Evolutionary conservation across 805 yeast genomes (phyloP).

Genomic region (Monosporozyma yasuniensis): DNA sequence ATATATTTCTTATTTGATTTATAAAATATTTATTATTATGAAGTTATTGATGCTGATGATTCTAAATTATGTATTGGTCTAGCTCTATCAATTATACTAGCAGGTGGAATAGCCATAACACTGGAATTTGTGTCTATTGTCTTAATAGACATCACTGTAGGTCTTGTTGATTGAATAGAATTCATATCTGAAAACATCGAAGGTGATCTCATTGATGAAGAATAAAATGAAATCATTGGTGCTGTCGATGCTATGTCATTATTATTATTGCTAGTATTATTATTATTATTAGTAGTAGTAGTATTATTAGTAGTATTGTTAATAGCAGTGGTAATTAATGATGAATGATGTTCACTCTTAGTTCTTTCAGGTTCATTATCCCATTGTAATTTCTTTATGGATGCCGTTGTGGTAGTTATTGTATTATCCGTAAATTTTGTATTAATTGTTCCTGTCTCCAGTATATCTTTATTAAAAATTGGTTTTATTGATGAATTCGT

Average conservation of each 20-base stretch:
- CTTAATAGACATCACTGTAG: constrained; percentile 29
- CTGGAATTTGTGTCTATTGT: constrained; percentile 49
- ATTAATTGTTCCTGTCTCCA: background rate
- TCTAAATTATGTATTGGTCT: constrained; percentile 3
- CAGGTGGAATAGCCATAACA: constrained; percentile 63
- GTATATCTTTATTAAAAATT: constrained; percentile 4
- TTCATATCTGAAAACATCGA: constrained; percentile 31
- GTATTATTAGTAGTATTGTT: too few relatives aligned
- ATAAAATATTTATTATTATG: constrained; percentile 17
- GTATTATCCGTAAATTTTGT: background rate
- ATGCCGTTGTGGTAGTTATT: background rate
- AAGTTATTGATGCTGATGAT: constrained; percentile 13
- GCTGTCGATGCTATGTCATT: constrained; percentile 26
- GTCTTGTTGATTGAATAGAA: constrained; percentile 31
- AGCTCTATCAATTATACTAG: constrained; percentile 55
- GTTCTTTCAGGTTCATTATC: constrained; percentile 12
- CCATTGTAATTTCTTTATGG: constrained; percentile 13
- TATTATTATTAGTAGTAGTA: too few relatives aligned
- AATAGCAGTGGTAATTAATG: background rate
- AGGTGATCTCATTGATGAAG: constrained; percentile 28
- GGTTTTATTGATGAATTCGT: constrained; percentile 14
- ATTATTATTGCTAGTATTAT: background rate
- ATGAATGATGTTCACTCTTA: background rate
- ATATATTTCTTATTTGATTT: constrained; percentile 11
- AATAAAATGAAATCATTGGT: constrained; percentile 29